Percentiles rank a stretch among this genome's conserved stretches.
These are phyloP conservation scores for Alternaria triticina DNA, from an alignment of 2,329 filamentous ascomycete species.

Conservation along the genomic window DNA sequence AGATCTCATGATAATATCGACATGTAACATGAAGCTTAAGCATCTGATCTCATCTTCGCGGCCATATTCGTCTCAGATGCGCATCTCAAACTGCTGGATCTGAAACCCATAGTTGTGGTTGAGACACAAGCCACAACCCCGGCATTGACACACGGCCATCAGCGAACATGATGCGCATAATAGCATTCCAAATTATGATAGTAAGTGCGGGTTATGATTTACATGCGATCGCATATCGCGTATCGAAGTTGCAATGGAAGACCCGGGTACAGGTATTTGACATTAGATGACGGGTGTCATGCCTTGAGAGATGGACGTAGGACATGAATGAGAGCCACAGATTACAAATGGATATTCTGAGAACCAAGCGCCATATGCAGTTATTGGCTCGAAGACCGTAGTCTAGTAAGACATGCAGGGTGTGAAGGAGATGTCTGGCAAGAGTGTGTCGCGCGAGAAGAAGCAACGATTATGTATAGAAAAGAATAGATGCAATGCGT, in stretches of 20 bases:
- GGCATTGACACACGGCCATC: not conserved
- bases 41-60: not conserved
- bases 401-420: not conserved
- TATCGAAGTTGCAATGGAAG: not conserved
- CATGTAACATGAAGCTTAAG: not conserved
- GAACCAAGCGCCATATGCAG: not conserved
- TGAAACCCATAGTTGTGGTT: constrained; percentile 5
- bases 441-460: not conserved
- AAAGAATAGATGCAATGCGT: constrained; percentile 1
- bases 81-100: constrained; percentile 1
- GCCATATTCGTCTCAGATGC: not conserved
- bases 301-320: not conserved
- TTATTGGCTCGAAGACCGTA: not conserved
- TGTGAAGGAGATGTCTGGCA: not conserved
- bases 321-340: not conserved
- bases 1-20: not conserved
- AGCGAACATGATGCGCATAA: not conserved
- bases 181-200: constrained; percentile 7
- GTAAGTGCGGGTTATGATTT: not conserved
- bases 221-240: not conserved
- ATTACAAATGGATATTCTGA: constrained; percentile 8
- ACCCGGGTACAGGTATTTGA: not conserved
- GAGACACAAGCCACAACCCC: constrained; percentile 5
- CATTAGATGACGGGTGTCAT: not conserved
- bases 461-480: constrained; percentile 1